phyloP scores from a whole-genome alignment of 1,284 basidiomycete genomes.

The Moesziomyces sp. region DNA sequence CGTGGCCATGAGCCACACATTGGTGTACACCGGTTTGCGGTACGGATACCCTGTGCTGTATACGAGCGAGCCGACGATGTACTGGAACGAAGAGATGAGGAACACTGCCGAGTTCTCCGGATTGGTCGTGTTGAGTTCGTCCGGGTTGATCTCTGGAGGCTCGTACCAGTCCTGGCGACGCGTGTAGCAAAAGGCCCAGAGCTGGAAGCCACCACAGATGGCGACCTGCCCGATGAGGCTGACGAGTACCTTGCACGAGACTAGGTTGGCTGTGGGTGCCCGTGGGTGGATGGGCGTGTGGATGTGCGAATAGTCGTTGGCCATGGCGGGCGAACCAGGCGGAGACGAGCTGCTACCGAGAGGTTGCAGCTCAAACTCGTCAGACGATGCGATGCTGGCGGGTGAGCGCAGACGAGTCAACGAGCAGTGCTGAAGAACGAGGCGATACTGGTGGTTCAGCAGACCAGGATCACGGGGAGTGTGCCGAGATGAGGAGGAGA shows the following conservation, averaged over 20 bases:
- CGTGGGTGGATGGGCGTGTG: conserved; percentile 76
- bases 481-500: no score
- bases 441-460: background rate
- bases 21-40: conserved; percentile 92
- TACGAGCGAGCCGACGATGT: conserved; percentile 93
- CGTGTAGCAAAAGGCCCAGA: conserved; percentile 90
- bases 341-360: conserved; percentile 15
- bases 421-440: background rate
- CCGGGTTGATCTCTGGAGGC: conserved; percentile 75
- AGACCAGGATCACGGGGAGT: background rate
- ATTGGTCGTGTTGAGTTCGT: conserved; percentile 87
- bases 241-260: conserved; percentile 93
- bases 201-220: conserved; percentile 84
- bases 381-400: conserved; percentile 13
- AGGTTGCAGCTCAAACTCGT: conserved; percentile 30
- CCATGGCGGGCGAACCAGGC: conserved; percentile 10
- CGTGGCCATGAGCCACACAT: conserved; percentile 69
- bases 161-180: conserved; percentile 82
- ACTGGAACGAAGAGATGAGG: conserved; percentile 96
- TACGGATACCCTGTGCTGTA: conserved; percentile 98
- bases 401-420: background rate
- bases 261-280: conserved; percentile 92
- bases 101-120: conserved; percentile 94
- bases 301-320: conserved; percentile 59
- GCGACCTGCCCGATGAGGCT: conserved; percentile 93